Percentiles rank a stretch among this genome's conserved stretches.
These are phyloP conservation scores for Neonothopanus nambi DNA, from an alignment of 1,284 basidiomycete species.

Conservation along the genomic window DNA sequence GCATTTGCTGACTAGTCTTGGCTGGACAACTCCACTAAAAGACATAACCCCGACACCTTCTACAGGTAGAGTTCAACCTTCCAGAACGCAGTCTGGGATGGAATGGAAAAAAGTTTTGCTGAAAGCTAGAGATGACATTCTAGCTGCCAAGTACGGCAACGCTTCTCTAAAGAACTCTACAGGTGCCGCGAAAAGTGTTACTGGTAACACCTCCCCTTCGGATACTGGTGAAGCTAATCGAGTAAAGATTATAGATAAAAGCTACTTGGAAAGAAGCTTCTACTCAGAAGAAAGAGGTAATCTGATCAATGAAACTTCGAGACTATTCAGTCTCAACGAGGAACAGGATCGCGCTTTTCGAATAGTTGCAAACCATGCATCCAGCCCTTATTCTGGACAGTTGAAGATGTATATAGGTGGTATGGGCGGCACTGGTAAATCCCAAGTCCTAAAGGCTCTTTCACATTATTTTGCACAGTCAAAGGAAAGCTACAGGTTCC, in stretches of 20 bases:
- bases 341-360: conserved; percentile 32
- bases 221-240: too few species aligned
- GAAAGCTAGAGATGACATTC: conserved; percentile 26
- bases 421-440: conserved; percentile 34
- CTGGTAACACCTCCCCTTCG: too few species aligned
- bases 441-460: conserved; percentile 39
- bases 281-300: neutral
- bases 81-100: too few species aligned
- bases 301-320: conserved; percentile 12
- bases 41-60: too few species aligned
- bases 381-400: conserved; percentile 18
- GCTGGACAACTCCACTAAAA: too few species aligned
- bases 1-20: too few species aligned
- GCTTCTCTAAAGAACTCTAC: too few species aligned
- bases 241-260: conserved; percentile 14
- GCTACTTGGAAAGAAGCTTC: neutral
- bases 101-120: neutral
- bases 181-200: too few species aligned
- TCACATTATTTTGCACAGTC: conserved; percentile 27
- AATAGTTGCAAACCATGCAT: conserved; percentile 27
- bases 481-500: conserved; percentile 26
- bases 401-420: conserved; percentile 12
- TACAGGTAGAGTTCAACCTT: too few species aligned
- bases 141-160: conserved; percentile 12
- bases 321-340: conserved; percentile 22